A percentile compares a stretch with the other conserved stretches of the same genome.
Evolutionary conservation across 345 rosid genomes (phyloP).

Genomic region (Pelargonium nanum): DNA sequence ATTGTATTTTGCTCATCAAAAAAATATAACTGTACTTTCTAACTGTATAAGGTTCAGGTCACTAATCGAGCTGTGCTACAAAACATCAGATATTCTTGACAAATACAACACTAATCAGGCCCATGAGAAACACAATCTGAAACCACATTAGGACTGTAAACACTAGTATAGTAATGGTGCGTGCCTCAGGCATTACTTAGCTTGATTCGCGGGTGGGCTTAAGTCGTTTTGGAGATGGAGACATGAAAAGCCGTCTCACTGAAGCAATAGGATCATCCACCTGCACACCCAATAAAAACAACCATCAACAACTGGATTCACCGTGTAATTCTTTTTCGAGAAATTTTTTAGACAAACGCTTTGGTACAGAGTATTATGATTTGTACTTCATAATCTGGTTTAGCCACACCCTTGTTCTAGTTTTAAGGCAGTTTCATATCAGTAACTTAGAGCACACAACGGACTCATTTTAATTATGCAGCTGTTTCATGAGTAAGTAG

Average conservation of each 20-base stretch:
- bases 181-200: conserved; percentile 15
- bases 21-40: no score
- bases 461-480: neutral
- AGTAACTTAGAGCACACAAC: neutral
- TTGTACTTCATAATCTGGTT: no score
- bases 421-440: no score
- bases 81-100: no score
- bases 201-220: conserved; percentile 26
- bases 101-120: conserved; percentile 16
- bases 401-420: no score
- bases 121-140: neutral
- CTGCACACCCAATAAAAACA: conserved; percentile 18
- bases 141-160: conserved; percentile 2
- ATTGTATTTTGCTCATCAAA: no score
- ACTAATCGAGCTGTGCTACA: no score
- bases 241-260: conserved; percentile 56
- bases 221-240: conserved; percentile 44
- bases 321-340: neutral
- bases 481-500: no score
- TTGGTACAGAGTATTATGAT: neutral
- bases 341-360: neutral
- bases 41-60: no score
- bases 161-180: conserved; percentile 6
- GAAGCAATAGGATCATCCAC: conserved; percentile 72
- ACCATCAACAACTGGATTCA: neutral